Conservation (phyloP, 2,329 filamentous ascomycete genomes). For the Alternaria incomplexa region DNA sequence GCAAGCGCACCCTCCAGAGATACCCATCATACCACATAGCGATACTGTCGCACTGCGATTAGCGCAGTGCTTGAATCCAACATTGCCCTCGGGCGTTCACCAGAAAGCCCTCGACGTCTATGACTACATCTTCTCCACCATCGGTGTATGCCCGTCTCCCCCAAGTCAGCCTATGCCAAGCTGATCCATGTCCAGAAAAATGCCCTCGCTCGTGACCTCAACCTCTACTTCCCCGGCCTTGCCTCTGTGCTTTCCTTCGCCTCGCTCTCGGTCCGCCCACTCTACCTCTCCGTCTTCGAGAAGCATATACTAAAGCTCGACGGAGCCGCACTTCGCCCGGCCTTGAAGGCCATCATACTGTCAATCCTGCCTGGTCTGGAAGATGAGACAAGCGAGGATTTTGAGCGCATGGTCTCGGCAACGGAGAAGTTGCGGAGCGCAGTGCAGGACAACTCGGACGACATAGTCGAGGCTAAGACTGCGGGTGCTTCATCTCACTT, state of each 20-base stretch:
- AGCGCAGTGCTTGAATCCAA: constrained; percentile 92
- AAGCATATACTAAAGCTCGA: constrained; percentile 77
- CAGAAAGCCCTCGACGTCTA: constrained; percentile 98
- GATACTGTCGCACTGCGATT: constrained; percentile 84
- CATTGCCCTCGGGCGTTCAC: constrained; percentile 92
- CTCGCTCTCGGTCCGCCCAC: constrained; percentile 85
- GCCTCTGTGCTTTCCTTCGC: constrained; percentile 92
- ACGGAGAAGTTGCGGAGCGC: constrained; percentile 77
- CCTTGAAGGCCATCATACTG: constrained; percentile 87
- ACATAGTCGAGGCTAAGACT: constrained; percentile 48
- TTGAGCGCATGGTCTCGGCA: constrained; percentile 82
- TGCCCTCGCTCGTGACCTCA: constrained; percentile 79
- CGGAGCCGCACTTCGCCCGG: constrained; percentile 75
- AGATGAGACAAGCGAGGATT: constrained; percentile 96
- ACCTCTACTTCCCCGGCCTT: constrained; percentile 87
- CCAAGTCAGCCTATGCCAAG: constrained; percentile 12
- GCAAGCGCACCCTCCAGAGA: constrained; percentile 79
- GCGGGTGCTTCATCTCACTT: constrained; percentile 79
- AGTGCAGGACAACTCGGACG: constrained; percentile 61
- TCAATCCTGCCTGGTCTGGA: constrained; percentile 90
- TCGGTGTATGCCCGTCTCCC: constrained; percentile 63
- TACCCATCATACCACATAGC: constrained; percentile 79
- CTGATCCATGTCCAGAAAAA: constrained; percentile 59
- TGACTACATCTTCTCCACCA: constrained; percentile 82
- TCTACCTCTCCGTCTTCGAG: constrained; percentile 85